A percentile compares a stretch with the other conserved stretches of the same genome.
phyloP scores from a whole-genome alignment of 768 basidiomycete species.

The Artomyces pyxidatus region DNA sequence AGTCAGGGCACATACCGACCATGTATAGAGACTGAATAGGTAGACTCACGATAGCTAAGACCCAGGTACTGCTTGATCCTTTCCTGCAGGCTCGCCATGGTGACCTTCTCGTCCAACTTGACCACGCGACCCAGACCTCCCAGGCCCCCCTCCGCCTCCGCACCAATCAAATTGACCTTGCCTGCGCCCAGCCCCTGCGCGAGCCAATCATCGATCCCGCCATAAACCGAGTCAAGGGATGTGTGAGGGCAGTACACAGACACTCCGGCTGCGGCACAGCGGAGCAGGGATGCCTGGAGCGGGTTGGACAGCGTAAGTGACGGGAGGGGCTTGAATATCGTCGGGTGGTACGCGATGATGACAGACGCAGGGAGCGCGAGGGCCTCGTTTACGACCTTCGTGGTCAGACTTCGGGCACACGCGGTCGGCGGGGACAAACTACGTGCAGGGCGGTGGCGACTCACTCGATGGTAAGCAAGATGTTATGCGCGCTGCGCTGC shows the following conservation, averaged over 20 bases:
- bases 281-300: slow-evolving; percentile 72
- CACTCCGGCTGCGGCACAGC: slow-evolving; percentile 74
- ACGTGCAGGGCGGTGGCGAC: slow-evolving; percentile 2
- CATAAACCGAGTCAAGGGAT: slow-evolving; percentile 74
- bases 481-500: slow-evolving; percentile 19
- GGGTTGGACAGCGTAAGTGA: slow-evolving; percentile 73
- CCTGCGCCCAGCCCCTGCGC: slow-evolving; percentile 30
- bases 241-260: slow-evolving; percentile 87
- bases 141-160: slow-evolving; percentile 22
- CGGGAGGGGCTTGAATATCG: slow-evolving; percentile 69
- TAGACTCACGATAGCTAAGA: slow-evolving; percentile 34
- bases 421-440: background rate
- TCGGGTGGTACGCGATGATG: slow-evolving; percentile 80
- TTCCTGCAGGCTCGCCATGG: slow-evolving; percentile 26
- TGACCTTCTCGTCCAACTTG: slow-evolving; percentile 10
- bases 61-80: slow-evolving; percentile 29
- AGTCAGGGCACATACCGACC: slow-evolving; percentile 1
- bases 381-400: slow-evolving; percentile 63
- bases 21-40: background rate
- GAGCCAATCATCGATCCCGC: slow-evolving; percentile 90
- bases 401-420: slow-evolving; percentile 42
- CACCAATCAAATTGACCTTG: slow-evolving; percentile 32
- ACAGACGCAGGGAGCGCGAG: slow-evolving; percentile 50
- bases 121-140: slow-evolving; percentile 20
- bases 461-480: slow-evolving; percentile 39